Evolutionary conservation across 2,329 filamentous ascomycete species (phyloP).

Genomic region (Colletotrichum orbiculare): DNA sequence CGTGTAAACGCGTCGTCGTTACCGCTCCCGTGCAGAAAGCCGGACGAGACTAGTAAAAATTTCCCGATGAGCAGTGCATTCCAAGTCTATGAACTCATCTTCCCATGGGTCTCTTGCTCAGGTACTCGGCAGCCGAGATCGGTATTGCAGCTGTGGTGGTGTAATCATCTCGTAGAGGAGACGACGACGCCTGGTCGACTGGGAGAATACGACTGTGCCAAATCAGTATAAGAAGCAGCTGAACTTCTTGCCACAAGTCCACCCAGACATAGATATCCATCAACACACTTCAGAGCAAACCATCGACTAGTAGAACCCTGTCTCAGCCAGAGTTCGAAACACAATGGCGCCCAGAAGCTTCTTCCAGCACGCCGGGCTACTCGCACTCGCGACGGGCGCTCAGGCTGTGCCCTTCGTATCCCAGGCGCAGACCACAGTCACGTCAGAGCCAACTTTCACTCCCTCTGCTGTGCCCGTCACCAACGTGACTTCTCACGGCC

Average conservation of each 20-base stretch:
- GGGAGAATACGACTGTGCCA: not conserved
- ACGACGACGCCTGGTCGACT: not conserved
- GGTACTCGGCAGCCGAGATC: not conserved
- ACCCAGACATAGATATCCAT: no score
- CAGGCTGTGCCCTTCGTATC: slow-evolving; percentile 49
- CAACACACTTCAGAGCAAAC: not conserved
- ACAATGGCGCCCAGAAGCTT: slow-evolving; percentile 22
- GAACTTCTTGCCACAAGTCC: not conserved
- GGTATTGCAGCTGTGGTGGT: not conserved
- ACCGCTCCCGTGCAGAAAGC: no score
- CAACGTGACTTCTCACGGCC: slow-evolving; percentile 74
- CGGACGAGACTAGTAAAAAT: not conserved
- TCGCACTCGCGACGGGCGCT: slow-evolving; percentile 37
- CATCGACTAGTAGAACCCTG: not conserved
- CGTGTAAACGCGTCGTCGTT: not conserved
- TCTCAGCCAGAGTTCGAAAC: not conserved
- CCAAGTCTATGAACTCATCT: slow-evolving; percentile 19
- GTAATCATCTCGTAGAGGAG: not conserved
- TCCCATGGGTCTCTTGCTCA: not conserved
- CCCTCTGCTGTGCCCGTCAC: slow-evolving; percentile 51
- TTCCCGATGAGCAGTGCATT: slow-evolving; percentile 20
- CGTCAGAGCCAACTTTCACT: slow-evolving; percentile 43
- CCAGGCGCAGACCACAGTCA: slow-evolving; percentile 48
- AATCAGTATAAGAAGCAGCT: slow-evolving; percentile 10
- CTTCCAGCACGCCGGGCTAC: slow-evolving; percentile 29